Percentiles rank a stretch among this genome's conserved stretches.
Conservation (phyloP, 768 basidiomycete species). For the Dacryopinax spathularia region DNA sequence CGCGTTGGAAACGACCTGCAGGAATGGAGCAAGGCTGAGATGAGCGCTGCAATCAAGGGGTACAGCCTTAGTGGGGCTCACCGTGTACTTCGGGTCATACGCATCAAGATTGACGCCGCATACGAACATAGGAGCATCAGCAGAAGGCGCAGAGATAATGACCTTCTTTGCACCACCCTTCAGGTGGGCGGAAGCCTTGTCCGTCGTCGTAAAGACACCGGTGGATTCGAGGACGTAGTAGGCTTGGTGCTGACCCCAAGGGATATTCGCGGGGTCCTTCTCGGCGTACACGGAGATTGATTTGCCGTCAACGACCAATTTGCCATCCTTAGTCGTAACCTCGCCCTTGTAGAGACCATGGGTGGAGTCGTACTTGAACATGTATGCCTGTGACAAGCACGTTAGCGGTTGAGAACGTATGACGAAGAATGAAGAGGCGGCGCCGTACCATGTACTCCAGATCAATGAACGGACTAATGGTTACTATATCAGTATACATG, state of each 20-base stretch:
- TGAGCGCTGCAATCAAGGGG: not conserved
- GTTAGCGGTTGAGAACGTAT: not conserved
- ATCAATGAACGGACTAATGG: slow-evolving; percentile 82
- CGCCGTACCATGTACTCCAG: slow-evolving; percentile 80
- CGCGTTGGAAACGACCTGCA: slow-evolving; percentile 76
- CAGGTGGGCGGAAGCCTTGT: slow-evolving; percentile 85
- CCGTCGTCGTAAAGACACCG: slow-evolving; percentile 93
- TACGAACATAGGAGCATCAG: slow-evolving; percentile 91
- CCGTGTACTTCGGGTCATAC: slow-evolving; percentile 78
- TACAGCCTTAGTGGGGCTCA: slow-evolving; percentile 37
- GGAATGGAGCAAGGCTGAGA: too few species aligned
- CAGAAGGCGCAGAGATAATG: slow-evolving; percentile 97
- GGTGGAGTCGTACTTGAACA: slow-evolving; percentile 96
- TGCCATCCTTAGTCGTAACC: slow-evolving; percentile 61
- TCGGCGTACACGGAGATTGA: slow-evolving; percentile 65
- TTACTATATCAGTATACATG: not conserved
- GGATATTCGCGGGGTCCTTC: slow-evolving; percentile 73
- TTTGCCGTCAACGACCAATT: slow-evolving; percentile 75
- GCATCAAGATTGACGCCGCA: slow-evolving; percentile 87
- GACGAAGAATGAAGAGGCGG: not conserved
- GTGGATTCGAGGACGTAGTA: slow-evolving; percentile 95
- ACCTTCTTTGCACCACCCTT: slow-evolving; percentile 99
- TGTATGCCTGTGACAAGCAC: slow-evolving; percentile 54
- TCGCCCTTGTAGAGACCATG: slow-evolving; percentile 81
- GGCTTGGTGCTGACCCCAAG: slow-evolving; percentile 68